phyloP scores from a whole-genome alignment of 23 red algal genomes.

The Chondrus crispus region DNA sequence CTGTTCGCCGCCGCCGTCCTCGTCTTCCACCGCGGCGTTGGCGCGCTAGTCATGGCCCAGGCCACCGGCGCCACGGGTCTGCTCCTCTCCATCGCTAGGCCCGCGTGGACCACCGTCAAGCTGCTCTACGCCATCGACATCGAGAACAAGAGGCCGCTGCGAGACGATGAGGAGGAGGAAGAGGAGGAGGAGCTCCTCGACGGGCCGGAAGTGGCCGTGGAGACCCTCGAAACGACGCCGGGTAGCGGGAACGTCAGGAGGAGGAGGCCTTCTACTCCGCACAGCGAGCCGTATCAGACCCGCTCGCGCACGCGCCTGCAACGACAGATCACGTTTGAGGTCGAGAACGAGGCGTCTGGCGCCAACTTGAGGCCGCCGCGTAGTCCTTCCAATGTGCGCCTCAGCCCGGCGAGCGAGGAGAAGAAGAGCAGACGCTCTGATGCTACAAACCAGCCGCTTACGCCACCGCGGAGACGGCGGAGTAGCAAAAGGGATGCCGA shows the following conservation, averaged over 20 bases:
- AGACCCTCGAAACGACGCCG: neutral
- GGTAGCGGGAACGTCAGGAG: neutral
- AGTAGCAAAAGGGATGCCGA: neutral
- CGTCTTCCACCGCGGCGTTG: neutral
- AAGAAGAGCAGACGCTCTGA: neutral
- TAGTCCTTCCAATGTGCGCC: neutral
- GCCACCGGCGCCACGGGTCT: neutral
- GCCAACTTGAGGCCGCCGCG: neutral
- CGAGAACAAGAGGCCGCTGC: neutral
- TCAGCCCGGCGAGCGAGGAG: neutral
- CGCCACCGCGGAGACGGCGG: neutral
- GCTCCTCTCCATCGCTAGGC: constrained; percentile 20
- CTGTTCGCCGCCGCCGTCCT: constrained; percentile 3
- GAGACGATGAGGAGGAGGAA: neutral
- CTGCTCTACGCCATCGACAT: constrained; percentile 45
- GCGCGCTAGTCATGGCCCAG: neutral
- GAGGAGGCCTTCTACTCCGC: too few species aligned
- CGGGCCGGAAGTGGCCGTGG: neutral
- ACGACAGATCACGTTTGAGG: neutral
- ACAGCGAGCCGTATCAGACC: neutral
- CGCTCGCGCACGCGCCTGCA: neutral
- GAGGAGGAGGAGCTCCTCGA: neutral
- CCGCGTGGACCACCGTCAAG: neutral
- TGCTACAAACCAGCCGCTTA: neutral
- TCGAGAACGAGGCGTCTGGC: neutral